A percentile compares a stretch with the other conserved stretches of the same genome.
phyloP scores from a whole-genome alignment of 2,329 filamentous ascomycete genomes.

The Penicillium occitanis region DNA sequence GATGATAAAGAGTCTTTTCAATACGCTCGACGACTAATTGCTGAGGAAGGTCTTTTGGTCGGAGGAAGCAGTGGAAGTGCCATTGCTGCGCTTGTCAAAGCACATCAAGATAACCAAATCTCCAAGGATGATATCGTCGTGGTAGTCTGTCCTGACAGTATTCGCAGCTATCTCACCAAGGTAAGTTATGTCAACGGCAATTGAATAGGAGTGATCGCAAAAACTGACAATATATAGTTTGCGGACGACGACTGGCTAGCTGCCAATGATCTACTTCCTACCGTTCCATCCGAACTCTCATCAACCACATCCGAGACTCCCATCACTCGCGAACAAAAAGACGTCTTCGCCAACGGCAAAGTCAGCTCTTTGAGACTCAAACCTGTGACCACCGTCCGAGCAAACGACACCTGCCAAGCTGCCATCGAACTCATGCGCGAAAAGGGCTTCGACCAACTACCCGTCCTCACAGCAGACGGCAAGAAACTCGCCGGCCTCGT shows the following conservation, averaged over 20 bases:
- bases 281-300: conserved; percentile 48
- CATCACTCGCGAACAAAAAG: conserved; percentile 49
- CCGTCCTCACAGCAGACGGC: conserved; percentile 71
- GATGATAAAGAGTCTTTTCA: conserved; percentile 88
- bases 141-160: conserved; percentile 90
- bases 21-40: conserved; percentile 84
- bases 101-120: conserved; percentile 73
- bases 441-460: conserved; percentile 95
- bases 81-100: conserved; percentile 76
- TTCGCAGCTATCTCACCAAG: conserved; percentile 95
- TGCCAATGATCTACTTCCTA: conserved; percentile 85
- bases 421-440: conserved; percentile 98
- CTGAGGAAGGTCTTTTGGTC: conserved; percentile 90
- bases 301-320: conserved; percentile 32
- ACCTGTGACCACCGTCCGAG: conserved; percentile 81
- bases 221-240: conserved; percentile 54
- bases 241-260: conserved; percentile 98
- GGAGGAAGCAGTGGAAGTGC: conserved; percentile 93
- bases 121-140: conserved; percentile 84
- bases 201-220: too few species aligned
- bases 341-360: conserved; percentile 75
- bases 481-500: conserved; percentile 83
- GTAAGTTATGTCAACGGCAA: conserved; percentile 33
- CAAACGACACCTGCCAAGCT: conserved; percentile 71
- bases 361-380: conserved; percentile 83